These are phyloP conservation scores for Camellia sinensis DNA, from an alignment of 148 eudicot genomes.

Conservation along the genomic window DNA sequence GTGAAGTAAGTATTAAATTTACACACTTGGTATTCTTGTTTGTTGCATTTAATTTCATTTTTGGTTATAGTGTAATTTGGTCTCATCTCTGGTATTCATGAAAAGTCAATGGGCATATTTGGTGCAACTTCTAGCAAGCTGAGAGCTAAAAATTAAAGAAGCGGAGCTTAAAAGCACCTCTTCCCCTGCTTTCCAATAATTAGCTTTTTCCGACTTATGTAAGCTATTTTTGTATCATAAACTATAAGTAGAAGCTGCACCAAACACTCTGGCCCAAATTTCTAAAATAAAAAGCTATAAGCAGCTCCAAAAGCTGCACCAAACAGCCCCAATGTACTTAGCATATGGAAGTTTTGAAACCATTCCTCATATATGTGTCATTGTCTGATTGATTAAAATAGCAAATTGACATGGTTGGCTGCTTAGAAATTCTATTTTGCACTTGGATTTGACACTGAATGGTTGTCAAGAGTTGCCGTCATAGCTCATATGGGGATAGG, in stretches of 20 bases:
- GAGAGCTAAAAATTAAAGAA: too few species aligned
- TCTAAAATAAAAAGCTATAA: too few species aligned
- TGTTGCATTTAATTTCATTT: not conserved
- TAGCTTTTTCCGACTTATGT: too few species aligned
- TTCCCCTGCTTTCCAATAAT: too few species aligned
- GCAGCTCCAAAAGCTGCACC: too few species aligned
- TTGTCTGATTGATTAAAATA: not conserved
- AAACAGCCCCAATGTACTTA: too few species aligned
- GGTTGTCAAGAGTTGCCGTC: not conserved
- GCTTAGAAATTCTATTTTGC: not conserved
- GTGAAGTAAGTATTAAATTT: conserved; percentile 57
- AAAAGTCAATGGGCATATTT: not conserved
- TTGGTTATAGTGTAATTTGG: not conserved
- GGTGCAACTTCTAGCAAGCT: too few species aligned
- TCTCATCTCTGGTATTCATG: not conserved
- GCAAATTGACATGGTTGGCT: not conserved
- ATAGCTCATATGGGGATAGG: not conserved
- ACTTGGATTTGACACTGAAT: not conserved
- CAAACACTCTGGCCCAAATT: too few species aligned
- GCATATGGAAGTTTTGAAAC: not conserved
- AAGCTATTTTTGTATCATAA: too few species aligned
- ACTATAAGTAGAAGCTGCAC: too few species aligned
- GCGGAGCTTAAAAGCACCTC: too few species aligned
- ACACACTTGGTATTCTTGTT: conserved; percentile 3
- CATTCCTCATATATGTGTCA: not conserved